phyloP scores from a whole-genome alignment of 768 basidiomycete species.

The Pisolithus marmoratus region DNA sequence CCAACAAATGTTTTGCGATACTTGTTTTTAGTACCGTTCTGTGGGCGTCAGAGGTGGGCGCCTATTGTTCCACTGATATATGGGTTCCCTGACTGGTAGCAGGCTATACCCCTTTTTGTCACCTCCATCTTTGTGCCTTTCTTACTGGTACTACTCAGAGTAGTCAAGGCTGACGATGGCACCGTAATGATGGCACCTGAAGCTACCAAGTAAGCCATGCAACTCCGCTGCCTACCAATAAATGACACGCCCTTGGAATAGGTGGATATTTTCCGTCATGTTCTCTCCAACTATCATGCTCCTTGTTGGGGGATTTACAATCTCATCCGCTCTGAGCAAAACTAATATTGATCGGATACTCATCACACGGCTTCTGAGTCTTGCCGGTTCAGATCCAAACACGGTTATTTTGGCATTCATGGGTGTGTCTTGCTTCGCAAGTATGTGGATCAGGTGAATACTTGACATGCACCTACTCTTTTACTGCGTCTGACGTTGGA shows the following conservation, averaged over 20 bases:
- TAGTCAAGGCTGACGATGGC: constrained; percentile 59
- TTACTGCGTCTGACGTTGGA: constrained; percentile 3
- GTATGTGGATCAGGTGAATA: constrained; percentile 95
- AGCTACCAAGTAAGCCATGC: constrained; percentile 69
- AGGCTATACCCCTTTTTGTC: constrained; percentile 98
- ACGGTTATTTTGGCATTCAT: constrained; percentile 90
- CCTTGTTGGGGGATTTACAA: constrained; percentile 95
- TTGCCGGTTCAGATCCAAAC: constrained; percentile 85
- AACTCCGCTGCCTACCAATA: neutral
- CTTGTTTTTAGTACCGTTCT: constrained; percentile 85
- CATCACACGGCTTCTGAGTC: constrained; percentile 82
- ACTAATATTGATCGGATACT: constrained; percentile 90
- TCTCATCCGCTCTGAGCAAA: constrained; percentile 93
- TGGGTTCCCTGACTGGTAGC: constrained; percentile 2
- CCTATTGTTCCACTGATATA: neutral
- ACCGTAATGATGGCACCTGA: constrained; percentile 49
- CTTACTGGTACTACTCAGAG: constrained; percentile 77
- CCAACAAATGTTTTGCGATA: constrained; percentile 88
- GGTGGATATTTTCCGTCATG: constrained; percentile 91
- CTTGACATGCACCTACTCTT: neutral
- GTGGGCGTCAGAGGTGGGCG: constrained; percentile 90
- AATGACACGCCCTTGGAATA: constrained; percentile 26
- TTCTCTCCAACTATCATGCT: constrained; percentile 99
- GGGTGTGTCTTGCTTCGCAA: constrained; percentile 94
- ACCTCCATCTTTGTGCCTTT: constrained; percentile 89